A percentile compares a stretch with the other conserved stretches of the same genome.
Conservation (phyloP, 345 rosid genomes). For the Hevea brasiliensis region DNA sequence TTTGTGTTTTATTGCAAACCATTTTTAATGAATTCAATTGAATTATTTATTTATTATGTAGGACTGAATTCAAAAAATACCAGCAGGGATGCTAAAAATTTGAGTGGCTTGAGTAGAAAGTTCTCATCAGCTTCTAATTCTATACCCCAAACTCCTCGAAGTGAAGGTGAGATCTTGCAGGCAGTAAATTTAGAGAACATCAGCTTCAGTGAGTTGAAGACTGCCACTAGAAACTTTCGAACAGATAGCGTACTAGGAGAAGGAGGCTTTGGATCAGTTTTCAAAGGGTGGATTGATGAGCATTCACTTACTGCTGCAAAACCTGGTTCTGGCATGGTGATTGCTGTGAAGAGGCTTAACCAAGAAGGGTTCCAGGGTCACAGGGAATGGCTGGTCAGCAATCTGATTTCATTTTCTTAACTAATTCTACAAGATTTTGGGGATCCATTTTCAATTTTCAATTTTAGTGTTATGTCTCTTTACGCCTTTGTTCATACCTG, state of each 20-base stretch:
- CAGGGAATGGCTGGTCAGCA: slow-evolving; percentile 30
- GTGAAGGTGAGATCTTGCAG: slow-evolving; percentile 28
- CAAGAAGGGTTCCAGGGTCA: slow-evolving; percentile 21
- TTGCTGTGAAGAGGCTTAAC: slow-evolving; percentile 29
- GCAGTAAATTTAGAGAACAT: slow-evolving; percentile 15
- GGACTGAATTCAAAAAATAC: slow-evolving; percentile 59
- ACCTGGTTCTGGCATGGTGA: slow-evolving; percentile 16
- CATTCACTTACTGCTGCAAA: slow-evolving; percentile 1
- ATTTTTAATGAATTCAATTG: too few relatives aligned
- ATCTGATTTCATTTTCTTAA: not conserved
- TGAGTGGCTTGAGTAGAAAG: slow-evolving; percentile 24
- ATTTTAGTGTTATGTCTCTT: not conserved
- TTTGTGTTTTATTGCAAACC: not conserved
- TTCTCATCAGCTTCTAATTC: slow-evolving; percentile 10
- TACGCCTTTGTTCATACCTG: too few relatives aligned
- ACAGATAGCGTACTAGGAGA: slow-evolving; percentile 16
- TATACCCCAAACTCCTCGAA: slow-evolving; percentile 22
- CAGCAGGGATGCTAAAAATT: slow-evolving; percentile 49
- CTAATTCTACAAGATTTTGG: not conserved
- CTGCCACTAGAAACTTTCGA: slow-evolving; percentile 19
- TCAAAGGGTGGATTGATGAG: slow-evolving; percentile 26
- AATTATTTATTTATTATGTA: slow-evolving; percentile 17
- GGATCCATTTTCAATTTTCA: not conserved
- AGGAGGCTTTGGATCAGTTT: slow-evolving; percentile 20
- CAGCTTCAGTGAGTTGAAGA: slow-evolving; percentile 13